Evolutionary conservation across 1,284 basidiomycete species (phyloP).

Genomic region (Amylostereum chailletii): DNA sequence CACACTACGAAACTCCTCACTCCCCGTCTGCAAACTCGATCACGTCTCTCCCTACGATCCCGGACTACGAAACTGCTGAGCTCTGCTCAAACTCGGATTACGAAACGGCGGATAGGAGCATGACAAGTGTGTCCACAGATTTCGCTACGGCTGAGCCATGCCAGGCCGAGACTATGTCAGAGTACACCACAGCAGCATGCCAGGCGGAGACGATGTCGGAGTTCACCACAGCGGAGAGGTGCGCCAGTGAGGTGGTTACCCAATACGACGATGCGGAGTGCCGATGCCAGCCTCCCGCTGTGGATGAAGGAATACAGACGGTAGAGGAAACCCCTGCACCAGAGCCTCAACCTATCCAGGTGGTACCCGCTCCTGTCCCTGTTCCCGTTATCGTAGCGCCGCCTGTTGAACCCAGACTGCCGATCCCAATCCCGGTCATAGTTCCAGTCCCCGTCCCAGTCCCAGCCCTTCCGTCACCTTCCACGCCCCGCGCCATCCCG

Average conservation of each 20-base stretch:
- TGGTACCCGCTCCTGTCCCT: no score
- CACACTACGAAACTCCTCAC: constrained; percentile 21
- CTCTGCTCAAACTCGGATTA: constrained; percentile 36
- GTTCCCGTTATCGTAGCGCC: neutral
- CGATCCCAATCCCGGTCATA: neutral
- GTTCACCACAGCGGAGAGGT: constrained; percentile 35
- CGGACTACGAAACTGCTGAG: constrained; percentile 46
- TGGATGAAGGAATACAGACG: constrained; percentile 10
- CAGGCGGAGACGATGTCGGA: neutral
- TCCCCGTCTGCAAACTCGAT: constrained; percentile 36
- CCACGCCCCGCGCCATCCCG: constrained; percentile 1
- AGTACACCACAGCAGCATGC: constrained; percentile 34
- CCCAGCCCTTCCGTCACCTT: neutral
- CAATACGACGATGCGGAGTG: constrained; percentile 27
- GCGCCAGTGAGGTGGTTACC: constrained; percentile 33
- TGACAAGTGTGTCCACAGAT: constrained; percentile 15
- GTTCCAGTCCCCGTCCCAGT: neutral
- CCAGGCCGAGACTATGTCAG: constrained; percentile 22
- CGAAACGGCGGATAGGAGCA: constrained; percentile 32
- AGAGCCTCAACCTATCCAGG: neutral
- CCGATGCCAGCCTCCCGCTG: constrained; percentile 12
- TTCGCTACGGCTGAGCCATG: constrained; percentile 14
- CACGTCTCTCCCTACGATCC: constrained; percentile 39
- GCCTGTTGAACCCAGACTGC: neutral
- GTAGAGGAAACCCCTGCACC: neutral